phyloP scores from a whole-genome alignment of 2,329 filamentous ascomycete genomes.

The Microdochium bolleyi region DNA sequence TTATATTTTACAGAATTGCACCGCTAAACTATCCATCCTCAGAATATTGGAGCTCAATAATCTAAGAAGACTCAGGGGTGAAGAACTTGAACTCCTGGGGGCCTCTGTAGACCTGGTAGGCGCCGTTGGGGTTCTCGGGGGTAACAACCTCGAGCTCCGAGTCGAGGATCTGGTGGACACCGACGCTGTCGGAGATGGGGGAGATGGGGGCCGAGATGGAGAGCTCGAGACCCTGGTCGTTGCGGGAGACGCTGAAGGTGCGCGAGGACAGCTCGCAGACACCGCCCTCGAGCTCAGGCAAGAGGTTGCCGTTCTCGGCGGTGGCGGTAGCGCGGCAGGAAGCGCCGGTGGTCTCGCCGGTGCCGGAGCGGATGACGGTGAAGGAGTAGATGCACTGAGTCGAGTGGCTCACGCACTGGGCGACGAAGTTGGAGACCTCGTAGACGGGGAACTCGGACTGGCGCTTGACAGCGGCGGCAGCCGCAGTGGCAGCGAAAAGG shows the following conservation, averaged over 20 bases:
- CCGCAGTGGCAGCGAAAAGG: not conserved
- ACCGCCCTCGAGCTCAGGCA: conserved; percentile 1
- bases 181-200: conserved; percentile 1
- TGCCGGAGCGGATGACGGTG: not conserved
- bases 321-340: not conserved
- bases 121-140: not conserved
- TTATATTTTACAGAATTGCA: too few species aligned
- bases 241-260: conserved; percentile 1
- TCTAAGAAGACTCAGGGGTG: conserved; percentile 1
- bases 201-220: conserved; percentile 1
- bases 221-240: not conserved
- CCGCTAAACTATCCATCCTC: too few species aligned
- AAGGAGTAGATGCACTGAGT: conserved; percentile 2
- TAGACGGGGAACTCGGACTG: not conserved
- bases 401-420: not conserved
- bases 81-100: not conserved
- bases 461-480: not conserved
- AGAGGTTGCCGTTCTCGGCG: not conserved
- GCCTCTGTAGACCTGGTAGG: conserved; percentile 1
- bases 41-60: too few species aligned
- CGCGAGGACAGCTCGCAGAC: conserved; percentile 1
- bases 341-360: not conserved
- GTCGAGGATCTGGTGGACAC: conserved; percentile 1
- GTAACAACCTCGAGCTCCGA: not conserved
- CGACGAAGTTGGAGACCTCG: conserved; percentile 1